These are phyloP conservation scores for Solanum peruvianum DNA, from an alignment of 257 asterid species.

Conservation along the genomic window DNA sequence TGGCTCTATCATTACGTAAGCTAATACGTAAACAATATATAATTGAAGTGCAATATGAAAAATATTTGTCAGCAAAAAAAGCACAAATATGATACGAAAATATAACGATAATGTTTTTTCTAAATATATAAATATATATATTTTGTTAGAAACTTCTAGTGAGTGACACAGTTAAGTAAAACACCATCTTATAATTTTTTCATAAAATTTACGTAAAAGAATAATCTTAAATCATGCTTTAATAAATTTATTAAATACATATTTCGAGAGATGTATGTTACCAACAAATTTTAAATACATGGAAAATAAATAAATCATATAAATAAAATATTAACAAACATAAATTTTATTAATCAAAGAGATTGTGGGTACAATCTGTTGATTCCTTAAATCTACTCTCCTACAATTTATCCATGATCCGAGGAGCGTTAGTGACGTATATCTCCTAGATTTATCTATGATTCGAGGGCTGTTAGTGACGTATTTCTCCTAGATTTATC, in stretches of 20 bases:
- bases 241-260: background rate
- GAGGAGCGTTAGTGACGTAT: rapidly evolving
- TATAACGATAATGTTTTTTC: background rate
- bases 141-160: background rate
- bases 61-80: background rate
- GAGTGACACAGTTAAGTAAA: background rate
- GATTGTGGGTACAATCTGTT: no score
- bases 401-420: no score
- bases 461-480: no score
- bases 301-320: no score
- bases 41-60: background rate
- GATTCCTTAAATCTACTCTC: rapidly evolving
- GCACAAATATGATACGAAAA: background rate
- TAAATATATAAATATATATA: no score
- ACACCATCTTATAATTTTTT: background rate
- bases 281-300: no score
- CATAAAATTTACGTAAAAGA: no score
- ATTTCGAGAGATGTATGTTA: background rate
- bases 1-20: background rate
- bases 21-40: background rate
- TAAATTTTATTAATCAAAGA: no score
- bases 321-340: no score
- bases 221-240: background rate
- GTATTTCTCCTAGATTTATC: no score
- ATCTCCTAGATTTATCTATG: no score